phyloP scores from a whole-genome alignment of 495 filamentous ascomycete species.

The Hypoxylon lienhwacheense region DNA sequence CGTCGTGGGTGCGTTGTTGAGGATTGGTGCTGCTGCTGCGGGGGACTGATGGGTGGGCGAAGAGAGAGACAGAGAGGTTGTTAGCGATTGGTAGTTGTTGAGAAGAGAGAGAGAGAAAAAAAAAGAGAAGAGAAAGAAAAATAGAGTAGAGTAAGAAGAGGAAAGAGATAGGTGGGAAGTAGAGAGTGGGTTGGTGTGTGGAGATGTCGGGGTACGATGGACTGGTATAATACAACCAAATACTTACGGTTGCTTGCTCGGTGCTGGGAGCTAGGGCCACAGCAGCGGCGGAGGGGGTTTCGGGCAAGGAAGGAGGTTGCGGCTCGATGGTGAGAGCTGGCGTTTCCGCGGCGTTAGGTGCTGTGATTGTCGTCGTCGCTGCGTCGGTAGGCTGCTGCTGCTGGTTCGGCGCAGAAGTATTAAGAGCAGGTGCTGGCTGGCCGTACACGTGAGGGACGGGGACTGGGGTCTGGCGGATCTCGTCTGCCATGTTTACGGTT shows the following conservation, averaged over 20 bases:
- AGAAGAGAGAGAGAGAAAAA: too few species aligned
- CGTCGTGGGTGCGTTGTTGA: conserved; percentile 3
- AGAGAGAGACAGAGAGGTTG: conserved; percentile 29
- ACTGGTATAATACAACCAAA: too few species aligned
- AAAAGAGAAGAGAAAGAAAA: too few species aligned
- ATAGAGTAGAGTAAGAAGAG: too few species aligned
- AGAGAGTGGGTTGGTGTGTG: background rate
- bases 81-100: conserved; percentile 21
- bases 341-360: background rate
- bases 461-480: conserved; percentile 31
- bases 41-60: conserved; percentile 21
- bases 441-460: conserved; percentile 34
- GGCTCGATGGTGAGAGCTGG: conserved; percentile 10
- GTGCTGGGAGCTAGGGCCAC: conserved; percentile 8
- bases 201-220: too few species aligned
- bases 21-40: conserved; percentile 21
- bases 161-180: too few species aligned
- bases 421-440: conserved; percentile 18
- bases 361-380: background rate
- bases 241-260: conserved; percentile 31
- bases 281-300: background rate
- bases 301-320: conserved; percentile 1
- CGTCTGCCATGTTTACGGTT: conserved; percentile 27
- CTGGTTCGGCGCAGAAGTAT: background rate
- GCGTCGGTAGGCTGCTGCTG: conserved; percentile 8